Evolutionary conservation across 75 land plant species (phyloP).

Genomic region (Isoetes taiwanensis): DNA sequence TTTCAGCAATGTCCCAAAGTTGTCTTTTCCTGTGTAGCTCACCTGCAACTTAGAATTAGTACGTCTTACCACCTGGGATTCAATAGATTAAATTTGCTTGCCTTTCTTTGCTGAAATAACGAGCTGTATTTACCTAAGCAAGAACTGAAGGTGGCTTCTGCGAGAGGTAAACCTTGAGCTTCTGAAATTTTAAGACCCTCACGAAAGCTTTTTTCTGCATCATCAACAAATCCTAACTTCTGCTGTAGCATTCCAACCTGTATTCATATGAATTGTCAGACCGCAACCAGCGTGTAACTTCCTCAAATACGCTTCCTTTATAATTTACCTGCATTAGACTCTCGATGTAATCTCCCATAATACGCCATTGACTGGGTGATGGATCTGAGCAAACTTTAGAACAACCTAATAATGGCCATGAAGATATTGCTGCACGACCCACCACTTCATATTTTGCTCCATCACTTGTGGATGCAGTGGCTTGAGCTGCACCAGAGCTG

Average conservation of each 20-base stretch:
- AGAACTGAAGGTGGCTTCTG: conserved; percentile 39
- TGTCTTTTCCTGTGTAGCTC: conserved; percentile 51
- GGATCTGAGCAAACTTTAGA: conserved; percentile 11
- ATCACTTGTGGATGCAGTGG: not conserved
- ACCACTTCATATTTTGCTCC: not conserved
- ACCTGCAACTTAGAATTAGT: conserved; percentile 30
- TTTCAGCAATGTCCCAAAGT: conserved; percentile 41
- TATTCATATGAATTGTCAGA: not conserved
- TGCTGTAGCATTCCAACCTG: conserved; percentile 63
- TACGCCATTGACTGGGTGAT: conserved; percentile 58
- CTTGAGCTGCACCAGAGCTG: too few species aligned
- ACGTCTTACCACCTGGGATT: not conserved
- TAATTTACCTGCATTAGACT: conserved; percentile 58
- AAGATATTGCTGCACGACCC: conserved; percentile 22
- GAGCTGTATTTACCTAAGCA: conserved; percentile 36
- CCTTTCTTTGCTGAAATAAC: not conserved
- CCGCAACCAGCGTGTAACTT: not conserved
- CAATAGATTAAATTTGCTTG: not conserved
- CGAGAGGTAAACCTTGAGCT: conserved; percentile 38
- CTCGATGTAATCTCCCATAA: conserved; percentile 67
- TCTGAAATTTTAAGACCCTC: conserved; percentile 44
- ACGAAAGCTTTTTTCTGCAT: conserved; percentile 49
- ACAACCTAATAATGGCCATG: conserved; percentile 31
- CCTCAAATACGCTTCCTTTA: not conserved
- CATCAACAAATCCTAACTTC: conserved; percentile 46